Evolutionary conservation across 169 alveolate genomes (phyloP).

Genomic region (Amoebophrya sp.): DNA sequence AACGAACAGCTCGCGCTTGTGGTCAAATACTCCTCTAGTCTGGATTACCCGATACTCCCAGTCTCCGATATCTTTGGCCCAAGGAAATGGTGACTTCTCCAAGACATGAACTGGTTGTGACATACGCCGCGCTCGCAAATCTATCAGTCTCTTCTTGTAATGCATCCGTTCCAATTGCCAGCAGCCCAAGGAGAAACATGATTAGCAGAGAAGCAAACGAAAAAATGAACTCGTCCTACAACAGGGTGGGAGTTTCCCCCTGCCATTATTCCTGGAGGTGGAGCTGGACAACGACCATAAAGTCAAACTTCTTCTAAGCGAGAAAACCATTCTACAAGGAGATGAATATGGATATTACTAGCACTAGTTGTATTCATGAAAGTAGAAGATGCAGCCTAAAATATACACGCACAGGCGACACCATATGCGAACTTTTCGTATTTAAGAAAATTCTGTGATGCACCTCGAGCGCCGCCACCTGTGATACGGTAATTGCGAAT

Average conservation of each 20-base stretch:
- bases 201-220: too few species aligned
- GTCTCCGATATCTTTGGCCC: background rate
- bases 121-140: background rate
- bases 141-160: conserved; percentile 4
- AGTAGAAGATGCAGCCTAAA: too few species aligned
- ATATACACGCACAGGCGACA: background rate
- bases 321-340: too few species aligned
- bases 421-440: background rate
- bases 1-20: conserved; percentile 1
- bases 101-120: background rate
- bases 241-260: too few species aligned
- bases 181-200: background rate
- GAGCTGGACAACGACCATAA: too few species aligned
- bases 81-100: conserved; percentile 32
- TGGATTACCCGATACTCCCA: conserved; percentile 29
- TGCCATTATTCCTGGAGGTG: too few species aligned
- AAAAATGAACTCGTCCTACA: too few species aligned
- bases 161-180: conserved; percentile 32
- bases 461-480: too few species aligned
- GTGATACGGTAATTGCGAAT: background rate
- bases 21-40: conserved; percentile 11
- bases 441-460: too few species aligned
- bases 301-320: too few species aligned
- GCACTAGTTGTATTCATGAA: too few species aligned
- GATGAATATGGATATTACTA: too few species aligned